Conservation (phyloP, 192 early-diverging fungal species). For the Coemansia sp. region DNA sequence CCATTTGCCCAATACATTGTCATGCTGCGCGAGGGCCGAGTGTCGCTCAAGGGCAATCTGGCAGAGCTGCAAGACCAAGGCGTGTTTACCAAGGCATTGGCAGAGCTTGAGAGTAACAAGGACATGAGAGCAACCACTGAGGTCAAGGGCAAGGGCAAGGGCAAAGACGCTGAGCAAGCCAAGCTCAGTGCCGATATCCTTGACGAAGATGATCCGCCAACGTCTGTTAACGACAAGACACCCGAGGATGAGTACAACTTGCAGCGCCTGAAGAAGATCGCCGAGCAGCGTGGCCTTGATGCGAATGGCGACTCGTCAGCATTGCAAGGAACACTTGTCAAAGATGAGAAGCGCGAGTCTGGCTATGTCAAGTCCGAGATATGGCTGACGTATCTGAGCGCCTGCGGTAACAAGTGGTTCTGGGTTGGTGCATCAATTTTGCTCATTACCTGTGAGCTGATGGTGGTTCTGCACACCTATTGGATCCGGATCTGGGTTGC, state of each 20-base stretch:
- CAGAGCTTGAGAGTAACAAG: conserved; percentile 3
- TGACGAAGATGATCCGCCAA: conserved; percentile 8
- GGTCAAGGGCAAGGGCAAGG: conserved; percentile 16
- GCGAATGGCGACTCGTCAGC: conserved; percentile 23
- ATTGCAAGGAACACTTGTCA: conserved; percentile 65
- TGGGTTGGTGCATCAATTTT: conserved; percentile 51
- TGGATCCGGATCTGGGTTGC: not conserved
- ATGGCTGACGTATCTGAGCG: conserved; percentile 74
- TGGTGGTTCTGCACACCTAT: no score
- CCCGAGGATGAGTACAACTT: conserved; percentile 36
- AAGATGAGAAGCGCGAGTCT: conserved; percentile 78
- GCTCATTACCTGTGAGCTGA: conserved; percentile 9
- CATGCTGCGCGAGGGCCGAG: conserved; percentile 64
- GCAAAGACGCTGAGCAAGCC: not conserved
- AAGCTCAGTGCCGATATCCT: conserved; percentile 42
- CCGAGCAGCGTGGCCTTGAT: conserved; percentile 44
- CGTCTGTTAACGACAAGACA: conserved; percentile 13
- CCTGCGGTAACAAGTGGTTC: conserved; percentile 65
- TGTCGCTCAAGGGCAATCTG: conserved; percentile 59
- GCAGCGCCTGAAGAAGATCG: conserved; percentile 30
- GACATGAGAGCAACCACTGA: no score
- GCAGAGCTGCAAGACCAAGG: conserved; percentile 57
- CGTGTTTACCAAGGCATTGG: conserved; percentile 24
- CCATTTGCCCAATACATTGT: conserved; percentile 56
- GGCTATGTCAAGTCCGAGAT: conserved; percentile 73